Conservation (phyloP, 352 stramenopile genomes). For the Pythium chondricola region DNA sequence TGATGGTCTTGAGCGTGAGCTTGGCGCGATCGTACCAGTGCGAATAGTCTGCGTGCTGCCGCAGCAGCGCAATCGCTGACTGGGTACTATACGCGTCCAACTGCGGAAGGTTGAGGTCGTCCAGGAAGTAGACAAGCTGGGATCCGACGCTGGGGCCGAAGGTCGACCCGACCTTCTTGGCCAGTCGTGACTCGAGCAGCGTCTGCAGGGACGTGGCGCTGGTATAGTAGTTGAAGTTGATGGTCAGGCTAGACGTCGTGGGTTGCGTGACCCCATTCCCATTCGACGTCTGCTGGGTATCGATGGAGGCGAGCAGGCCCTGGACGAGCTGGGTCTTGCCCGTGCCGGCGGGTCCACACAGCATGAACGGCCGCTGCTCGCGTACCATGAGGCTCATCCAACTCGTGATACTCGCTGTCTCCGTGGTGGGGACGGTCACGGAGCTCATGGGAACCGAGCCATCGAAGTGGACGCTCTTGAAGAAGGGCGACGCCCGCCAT, state of each 20-base stretch:
- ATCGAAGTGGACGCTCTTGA: conserved; percentile 76
- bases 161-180: conserved; percentile 84
- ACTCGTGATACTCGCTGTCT: conserved; percentile 90
- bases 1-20: conserved; percentile 90
- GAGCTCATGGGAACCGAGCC: conserved; percentile 69
- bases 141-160: conserved; percentile 75
- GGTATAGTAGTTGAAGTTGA: conserved; percentile 87
- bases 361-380: conserved; percentile 90
- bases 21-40: conserved; percentile 94
- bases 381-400: conserved; percentile 94
- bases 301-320: conserved; percentile 59
- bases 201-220: conserved; percentile 59
- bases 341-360: conserved; percentile 88
- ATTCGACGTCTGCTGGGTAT: conserved; percentile 22
- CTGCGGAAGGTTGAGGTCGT: conserved; percentile 95
- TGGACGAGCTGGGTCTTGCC: conserved; percentile 94
- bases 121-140: conserved; percentile 94
- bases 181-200: conserved; percentile 84
- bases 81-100: conserved; percentile 94
- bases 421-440: conserved; percentile 90
- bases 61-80: conserved; percentile 89
- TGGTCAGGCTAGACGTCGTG: conserved; percentile 45
- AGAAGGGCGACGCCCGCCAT: conserved; percentile 92
- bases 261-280: conserved; percentile 26
- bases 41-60: conserved; percentile 93